Conservation (phyloP, 345 rosid species). For the Populus tremula region DNA sequence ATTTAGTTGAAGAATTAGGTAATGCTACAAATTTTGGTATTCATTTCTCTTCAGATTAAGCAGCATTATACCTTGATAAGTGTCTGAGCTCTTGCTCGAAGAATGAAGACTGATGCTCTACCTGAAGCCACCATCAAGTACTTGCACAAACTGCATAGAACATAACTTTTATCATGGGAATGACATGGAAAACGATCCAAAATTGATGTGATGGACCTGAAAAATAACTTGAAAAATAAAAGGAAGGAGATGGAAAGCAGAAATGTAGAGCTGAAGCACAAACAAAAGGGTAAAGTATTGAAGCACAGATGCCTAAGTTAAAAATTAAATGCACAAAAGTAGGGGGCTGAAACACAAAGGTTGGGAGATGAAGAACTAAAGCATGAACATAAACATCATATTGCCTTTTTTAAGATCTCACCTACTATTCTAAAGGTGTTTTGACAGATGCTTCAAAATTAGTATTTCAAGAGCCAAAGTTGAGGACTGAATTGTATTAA, state of each 20-base stretch:
- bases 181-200: neutral
- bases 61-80: slow-evolving; percentile 44
- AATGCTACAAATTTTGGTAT: neutral
- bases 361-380: too few species aligned
- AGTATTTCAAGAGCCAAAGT: neutral
- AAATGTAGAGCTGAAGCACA: neutral
- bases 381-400: too few species aligned
- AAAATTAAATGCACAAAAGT: too few species aligned
- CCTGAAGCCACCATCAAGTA: slow-evolving; percentile 78
- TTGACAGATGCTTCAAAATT: neutral
- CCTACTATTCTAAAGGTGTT: neutral
- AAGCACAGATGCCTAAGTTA: too few species aligned
- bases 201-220: neutral
- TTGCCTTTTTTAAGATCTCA: neutral
- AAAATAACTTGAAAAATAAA: neutral
- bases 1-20: slow-evolving; percentile 9
- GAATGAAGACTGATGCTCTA: slow-evolving; percentile 57
- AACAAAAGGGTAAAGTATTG: neutral
- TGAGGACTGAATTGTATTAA: too few species aligned
- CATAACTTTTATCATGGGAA: slow-evolving; percentile 11
- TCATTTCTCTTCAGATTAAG: neutral
- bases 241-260: neutral
- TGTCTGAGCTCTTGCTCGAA: slow-evolving; percentile 29
- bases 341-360: too few species aligned
- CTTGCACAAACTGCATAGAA: slow-evolving; percentile 62